phyloP scores from a whole-genome alignment of 768 basidiomycete genomes.

The Tricholomella constricta region DNA sequence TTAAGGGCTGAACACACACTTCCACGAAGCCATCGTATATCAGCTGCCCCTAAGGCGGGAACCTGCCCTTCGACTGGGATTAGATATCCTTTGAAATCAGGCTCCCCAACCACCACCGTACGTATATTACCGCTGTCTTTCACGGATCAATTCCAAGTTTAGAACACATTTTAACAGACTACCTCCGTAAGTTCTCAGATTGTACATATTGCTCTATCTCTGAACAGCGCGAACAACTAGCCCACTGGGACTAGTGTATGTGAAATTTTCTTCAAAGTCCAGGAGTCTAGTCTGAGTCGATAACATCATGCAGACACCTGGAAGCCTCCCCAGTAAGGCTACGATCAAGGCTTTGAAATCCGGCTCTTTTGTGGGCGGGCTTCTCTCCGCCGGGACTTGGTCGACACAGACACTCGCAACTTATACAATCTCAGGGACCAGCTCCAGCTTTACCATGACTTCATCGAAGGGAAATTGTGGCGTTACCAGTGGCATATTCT shows the following conservation, averaged over 20 bases:
- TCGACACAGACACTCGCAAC: constrained; percentile 63
- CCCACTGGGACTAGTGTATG: constrained; percentile 19
- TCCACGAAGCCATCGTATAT: too few relatives aligned
- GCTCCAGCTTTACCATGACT: constrained; percentile 55
- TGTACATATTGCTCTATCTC: neutral
- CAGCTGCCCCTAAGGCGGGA: constrained; percentile 52
- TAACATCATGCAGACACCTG: constrained; percentile 12
- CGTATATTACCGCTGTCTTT: constrained; percentile 10
- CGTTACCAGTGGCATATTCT: constrained; percentile 44
- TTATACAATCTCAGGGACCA: constrained; percentile 48
- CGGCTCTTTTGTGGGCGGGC: constrained; percentile 45
- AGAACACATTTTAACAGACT: constrained; percentile 6
- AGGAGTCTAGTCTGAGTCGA: neutral
- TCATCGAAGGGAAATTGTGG: constrained; percentile 63
- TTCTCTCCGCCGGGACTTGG: constrained; percentile 59
- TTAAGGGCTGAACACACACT: neutral
- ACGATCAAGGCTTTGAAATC: constrained; percentile 44
- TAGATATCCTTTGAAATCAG: constrained; percentile 60
- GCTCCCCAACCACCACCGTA: constrained; percentile 32
- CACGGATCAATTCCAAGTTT: neutral
- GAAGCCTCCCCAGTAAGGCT: constrained; percentile 45
- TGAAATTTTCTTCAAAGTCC: neutral
- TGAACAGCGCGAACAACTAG: neutral
- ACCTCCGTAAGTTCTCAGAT: constrained; percentile 16
- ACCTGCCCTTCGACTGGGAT: constrained; percentile 60